phyloP scores from a whole-genome alignment of 2,329 filamentous ascomycete genomes.

The Aspergillus alliaceus region DNA sequence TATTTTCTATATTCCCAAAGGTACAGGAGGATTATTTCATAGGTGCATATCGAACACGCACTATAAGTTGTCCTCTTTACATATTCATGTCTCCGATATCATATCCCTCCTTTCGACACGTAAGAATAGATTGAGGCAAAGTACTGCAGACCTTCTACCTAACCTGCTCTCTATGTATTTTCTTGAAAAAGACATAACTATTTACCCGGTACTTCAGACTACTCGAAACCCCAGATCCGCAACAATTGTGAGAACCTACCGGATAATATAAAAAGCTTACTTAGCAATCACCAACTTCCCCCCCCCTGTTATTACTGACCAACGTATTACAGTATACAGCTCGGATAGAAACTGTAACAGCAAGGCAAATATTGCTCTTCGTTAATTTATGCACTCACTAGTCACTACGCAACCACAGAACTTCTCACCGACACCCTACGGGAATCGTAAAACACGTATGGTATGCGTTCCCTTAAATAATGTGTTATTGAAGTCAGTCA shows the following conservation, averaged over 20 bases:
- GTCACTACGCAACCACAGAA: neutral
- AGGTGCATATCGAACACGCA: neutral
- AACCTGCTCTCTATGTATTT: too few relatives aligned
- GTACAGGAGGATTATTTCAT: neutral
- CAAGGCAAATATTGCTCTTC: slow-evolving; percentile 90
- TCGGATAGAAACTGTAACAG: slow-evolving; percentile 75
- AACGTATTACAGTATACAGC: slow-evolving; percentile 61
- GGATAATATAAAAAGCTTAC: neutral
- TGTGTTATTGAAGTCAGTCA: neutral
- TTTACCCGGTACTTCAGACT: too few relatives aligned
- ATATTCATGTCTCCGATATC: too few relatives aligned
- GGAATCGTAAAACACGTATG: neutral
- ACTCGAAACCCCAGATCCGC: neutral
- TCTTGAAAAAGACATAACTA: too few relatives aligned
- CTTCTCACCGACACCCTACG: neutral
- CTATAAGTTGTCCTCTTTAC: too few relatives aligned
- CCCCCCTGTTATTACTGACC: neutral
- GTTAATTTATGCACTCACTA: slow-evolving; percentile 63
- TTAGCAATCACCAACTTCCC: neutral
- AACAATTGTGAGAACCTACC: slow-evolving; percentile 21
- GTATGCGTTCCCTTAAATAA: slow-evolving; percentile 1
- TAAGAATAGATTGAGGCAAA: too few relatives aligned
- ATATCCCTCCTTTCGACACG: too few relatives aligned
- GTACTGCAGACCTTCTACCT: too few relatives aligned
- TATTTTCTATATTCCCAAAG: neutral